Conservation (phyloP, 208 protist genomes). For the Wallacemonas collosoma region DNA sequence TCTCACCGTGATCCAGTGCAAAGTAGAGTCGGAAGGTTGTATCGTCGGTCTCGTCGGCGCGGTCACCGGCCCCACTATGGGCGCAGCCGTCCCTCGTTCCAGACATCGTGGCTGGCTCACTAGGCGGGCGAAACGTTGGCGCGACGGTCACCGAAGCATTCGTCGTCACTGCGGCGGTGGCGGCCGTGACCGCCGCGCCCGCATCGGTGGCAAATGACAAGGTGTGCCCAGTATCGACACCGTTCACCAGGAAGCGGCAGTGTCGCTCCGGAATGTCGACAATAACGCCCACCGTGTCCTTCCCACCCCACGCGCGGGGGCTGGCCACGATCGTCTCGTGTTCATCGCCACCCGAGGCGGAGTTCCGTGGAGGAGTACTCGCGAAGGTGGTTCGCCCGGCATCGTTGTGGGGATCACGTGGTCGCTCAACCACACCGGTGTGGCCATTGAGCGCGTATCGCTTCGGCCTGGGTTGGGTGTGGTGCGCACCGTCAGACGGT, state of each 20-base stretch:
- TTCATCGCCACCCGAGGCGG: not conserved
- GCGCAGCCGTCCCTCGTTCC: slow-evolving; percentile 1
- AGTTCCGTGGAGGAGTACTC: not conserved
- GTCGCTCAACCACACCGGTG: slow-evolving; percentile 45
- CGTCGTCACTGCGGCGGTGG: slow-evolving; percentile 22
- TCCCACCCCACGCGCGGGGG: slow-evolving; percentile 50
- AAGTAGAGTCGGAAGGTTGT: slow-evolving; percentile 76
- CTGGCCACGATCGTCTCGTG: slow-evolving; percentile 8
- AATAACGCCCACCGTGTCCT: slow-evolving; percentile 85
- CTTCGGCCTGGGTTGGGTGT: slow-evolving; percentile 1
- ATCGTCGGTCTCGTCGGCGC: slow-evolving; percentile 3
- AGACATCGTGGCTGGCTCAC: not conserved
- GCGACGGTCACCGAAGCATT: slow-evolving; percentile 8
- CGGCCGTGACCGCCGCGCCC: slow-evolving; percentile 25
- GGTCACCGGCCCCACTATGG: too few relatives aligned
- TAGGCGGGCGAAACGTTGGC: not conserved
- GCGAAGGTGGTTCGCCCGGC: too few relatives aligned
- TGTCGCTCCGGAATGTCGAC: slow-evolving; percentile 58
- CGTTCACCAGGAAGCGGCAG: slow-evolving; percentile 80
- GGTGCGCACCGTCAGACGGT: slow-evolving; percentile 16
- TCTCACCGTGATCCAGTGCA: slow-evolving; percentile 62
- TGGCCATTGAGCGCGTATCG: slow-evolving; percentile 81
- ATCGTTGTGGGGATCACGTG: slow-evolving; percentile 12
- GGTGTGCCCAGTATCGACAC: slow-evolving; percentile 36
- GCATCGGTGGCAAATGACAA: slow-evolving; percentile 55